Conservation (phyloP, 2,329 filamentous ascomycete species). For the Rutstroemia sp. region DNA sequence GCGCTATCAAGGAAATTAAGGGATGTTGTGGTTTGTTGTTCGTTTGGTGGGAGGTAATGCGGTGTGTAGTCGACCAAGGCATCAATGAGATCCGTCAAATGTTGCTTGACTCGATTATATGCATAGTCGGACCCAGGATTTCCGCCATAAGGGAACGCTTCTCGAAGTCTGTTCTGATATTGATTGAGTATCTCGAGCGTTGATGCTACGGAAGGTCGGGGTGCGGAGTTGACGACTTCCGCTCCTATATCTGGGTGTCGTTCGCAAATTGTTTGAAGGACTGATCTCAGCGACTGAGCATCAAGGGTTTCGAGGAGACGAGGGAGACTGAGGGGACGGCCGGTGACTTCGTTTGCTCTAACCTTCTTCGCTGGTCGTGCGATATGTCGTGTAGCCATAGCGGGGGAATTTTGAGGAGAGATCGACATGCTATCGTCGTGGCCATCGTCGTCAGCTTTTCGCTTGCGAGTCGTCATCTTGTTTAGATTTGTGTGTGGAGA, state of each 20-base stretch:
- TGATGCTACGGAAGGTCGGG: constrained; percentile 75
- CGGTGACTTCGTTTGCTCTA: constrained; percentile 58
- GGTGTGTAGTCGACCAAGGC: constrained; percentile 91
- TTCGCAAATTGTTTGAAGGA: constrained; percentile 88
- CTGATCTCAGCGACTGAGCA: constrained; percentile 70
- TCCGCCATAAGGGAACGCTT: constrained; percentile 78
- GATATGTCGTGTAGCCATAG: constrained; percentile 61
- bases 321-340: constrained; percentile 56
- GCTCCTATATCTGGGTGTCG: constrained; percentile 78
- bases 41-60: constrained; percentile 88
- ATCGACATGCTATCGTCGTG: constrained; percentile 82
- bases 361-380: constrained; percentile 57
- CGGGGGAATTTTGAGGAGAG: constrained; percentile 77
- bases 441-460: constrained; percentile 77
- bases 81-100: constrained; percentile 73
- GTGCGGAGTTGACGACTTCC: constrained; percentile 77
- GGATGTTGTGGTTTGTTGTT: constrained; percentile 74
- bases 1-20: constrained; percentile 83
- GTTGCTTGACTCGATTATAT: constrained; percentile 84
- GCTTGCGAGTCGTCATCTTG: constrained; percentile 58
- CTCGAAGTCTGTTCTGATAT: constrained; percentile 72
- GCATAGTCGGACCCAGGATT: constrained; percentile 84
- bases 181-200: constrained; percentile 73
- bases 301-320: constrained; percentile 93
- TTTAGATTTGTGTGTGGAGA: constrained; percentile 32